phyloP scores from a whole-genome alignment of 2,329 filamentous ascomycete genomes.

The Paecilomyces variotii region DNA sequence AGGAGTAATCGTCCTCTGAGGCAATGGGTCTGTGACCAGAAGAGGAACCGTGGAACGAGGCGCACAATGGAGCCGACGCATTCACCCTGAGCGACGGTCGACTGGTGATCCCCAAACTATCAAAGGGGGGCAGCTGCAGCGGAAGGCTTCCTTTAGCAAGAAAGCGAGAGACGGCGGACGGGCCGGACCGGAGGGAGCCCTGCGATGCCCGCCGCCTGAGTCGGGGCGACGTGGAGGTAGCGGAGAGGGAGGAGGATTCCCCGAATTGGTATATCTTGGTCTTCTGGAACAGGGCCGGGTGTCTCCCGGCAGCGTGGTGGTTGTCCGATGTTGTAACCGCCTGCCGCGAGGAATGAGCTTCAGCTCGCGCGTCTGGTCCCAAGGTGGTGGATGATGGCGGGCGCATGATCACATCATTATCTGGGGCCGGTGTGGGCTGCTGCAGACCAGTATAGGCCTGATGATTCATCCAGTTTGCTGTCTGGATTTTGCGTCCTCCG shows the following conservation, averaged over 20 bases:
- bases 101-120: constrained; percentile 43
- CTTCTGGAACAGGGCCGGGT: background rate
- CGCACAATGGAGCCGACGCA: background rate
- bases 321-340: constrained; percentile 6
- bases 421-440: constrained; percentile 15
- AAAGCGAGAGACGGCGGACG: constrained; percentile 27
- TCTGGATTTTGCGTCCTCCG: background rate
- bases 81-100: background rate
- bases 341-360: constrained; percentile 9
- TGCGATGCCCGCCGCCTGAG: constrained; percentile 30
- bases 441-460: constrained; percentile 23
- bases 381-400: constrained; percentile 10
- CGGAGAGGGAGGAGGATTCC: background rate
- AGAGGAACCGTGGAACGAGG: constrained; percentile 17
- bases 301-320: background rate
- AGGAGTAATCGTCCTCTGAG: constrained; percentile 21
- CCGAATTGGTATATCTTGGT: background rate
- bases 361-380: constrained; percentile 4
- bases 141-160: constrained; percentile 26
- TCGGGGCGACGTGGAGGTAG: constrained; percentile 1
- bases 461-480: constrained; percentile 23
- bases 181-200: constrained; percentile 25
- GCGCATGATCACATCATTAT: constrained; percentile 22
- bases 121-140: constrained; percentile 47
- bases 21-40: constrained; percentile 7